Percentiles rank a stretch among this genome's conserved stretches.
phyloP scores from a whole-genome alignment of 1,284 basidiomycete genomes.

The Ustilago vetiveriae region DNA sequence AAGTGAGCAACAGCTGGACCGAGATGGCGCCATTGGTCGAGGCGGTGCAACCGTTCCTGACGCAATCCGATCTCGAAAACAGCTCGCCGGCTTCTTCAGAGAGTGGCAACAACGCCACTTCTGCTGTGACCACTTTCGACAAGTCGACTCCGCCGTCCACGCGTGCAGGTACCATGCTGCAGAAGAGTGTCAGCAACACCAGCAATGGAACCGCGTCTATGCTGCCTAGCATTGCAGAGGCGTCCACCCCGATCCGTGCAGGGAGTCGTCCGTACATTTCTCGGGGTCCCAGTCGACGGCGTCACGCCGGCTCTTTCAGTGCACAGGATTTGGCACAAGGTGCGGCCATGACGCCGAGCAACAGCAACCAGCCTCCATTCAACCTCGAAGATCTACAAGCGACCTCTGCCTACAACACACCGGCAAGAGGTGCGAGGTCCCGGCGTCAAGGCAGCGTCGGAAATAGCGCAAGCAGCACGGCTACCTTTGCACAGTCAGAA shows the following conservation, averaged over 20 bases:
- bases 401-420: conserved; percentile 35
- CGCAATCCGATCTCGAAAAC: conserved; percentile 18
- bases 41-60: conserved; percentile 70
- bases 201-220: conserved; percentile 23
- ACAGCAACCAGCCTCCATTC: conserved; percentile 35
- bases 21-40: conserved; percentile 79
- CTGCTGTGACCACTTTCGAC: neutral
- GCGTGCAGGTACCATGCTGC: conserved; percentile 20
- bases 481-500: conserved; percentile 29
- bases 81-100: conserved; percentile 16
- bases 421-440: conserved; percentile 10
- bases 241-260: conserved; percentile 32
- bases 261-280: conserved; percentile 32
- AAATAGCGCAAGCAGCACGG: conserved; percentile 30
- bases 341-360: conserved; percentile 47
- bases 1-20: conserved; percentile 87
- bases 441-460: conserved; percentile 29
- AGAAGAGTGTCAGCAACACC: conserved; percentile 25
- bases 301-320: conserved; percentile 61
- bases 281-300: conserved; percentile 30
- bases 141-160: conserved; percentile 27
- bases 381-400: conserved; percentile 44
- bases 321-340: conserved; percentile 59
- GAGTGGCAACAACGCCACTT: neutral
- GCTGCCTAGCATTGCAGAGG: conserved; percentile 61